Percentiles rank a stretch among this genome's conserved stretches.
Evolutionary conservation across 495 filamentous ascomycete genomes (phyloP).

Genomic region (Hypoxylon rickii): DNA sequence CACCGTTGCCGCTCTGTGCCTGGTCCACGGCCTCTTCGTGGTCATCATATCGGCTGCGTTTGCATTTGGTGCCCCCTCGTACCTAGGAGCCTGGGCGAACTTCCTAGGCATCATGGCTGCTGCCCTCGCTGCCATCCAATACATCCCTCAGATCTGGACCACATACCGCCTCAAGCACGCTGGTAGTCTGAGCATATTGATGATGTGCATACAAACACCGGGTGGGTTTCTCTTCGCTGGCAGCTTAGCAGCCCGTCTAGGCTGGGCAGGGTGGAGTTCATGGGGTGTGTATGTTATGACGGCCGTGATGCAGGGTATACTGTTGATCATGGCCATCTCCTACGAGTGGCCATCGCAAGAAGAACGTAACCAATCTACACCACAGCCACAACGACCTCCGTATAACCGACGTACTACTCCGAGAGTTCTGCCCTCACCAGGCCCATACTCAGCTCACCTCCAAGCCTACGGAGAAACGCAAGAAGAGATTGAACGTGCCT

Average conservation of each 20-base stretch:
- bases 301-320: constrained; percentile 79
- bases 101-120: constrained; percentile 78
- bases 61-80: constrained; percentile 56
- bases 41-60: constrained; percentile 69
- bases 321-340: constrained; percentile 78
- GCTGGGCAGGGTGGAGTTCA: constrained; percentile 86
- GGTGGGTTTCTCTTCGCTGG: constrained; percentile 86
- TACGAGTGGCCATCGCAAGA: constrained; percentile 61
- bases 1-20: constrained; percentile 66
- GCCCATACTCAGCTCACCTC: constrained; percentile 46
- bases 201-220: constrained; percentile 98
- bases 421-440: constrained; percentile 37
- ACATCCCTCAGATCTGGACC: constrained; percentile 91
- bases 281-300: constrained; percentile 91
- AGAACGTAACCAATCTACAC: constrained; percentile 25
- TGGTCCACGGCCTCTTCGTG: constrained; percentile 71
- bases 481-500: constrained; percentile 45
- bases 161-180: constrained; percentile 83
- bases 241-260: constrained; percentile 80
- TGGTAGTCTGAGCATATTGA: constrained; percentile 88
- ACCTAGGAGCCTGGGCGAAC: constrained; percentile 78
- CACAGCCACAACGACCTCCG: constrained; percentile 28
- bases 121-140: constrained; percentile 83
- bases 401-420: constrained; percentile 37
- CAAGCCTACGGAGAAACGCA: constrained; percentile 46